A percentile compares a stretch with the other conserved stretches of the same genome.
Conservation (phyloP, 1,284 basidiomycete species). For the Kalmanozyma brasiliensis region DNA sequence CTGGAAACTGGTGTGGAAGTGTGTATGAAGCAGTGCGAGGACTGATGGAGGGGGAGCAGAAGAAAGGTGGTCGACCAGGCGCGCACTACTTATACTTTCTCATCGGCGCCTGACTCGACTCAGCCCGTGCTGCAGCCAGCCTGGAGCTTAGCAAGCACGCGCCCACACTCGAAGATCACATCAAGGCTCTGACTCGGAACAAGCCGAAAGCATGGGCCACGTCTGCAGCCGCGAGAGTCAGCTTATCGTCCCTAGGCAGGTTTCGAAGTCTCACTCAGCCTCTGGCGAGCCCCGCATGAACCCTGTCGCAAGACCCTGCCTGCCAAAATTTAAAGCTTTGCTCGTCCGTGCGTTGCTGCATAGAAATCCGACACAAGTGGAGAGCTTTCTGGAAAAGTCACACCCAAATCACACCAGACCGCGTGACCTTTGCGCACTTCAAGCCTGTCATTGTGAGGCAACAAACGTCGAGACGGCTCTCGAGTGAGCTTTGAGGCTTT, state of each 20-base stretch:
- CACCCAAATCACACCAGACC: constrained; percentile 9
- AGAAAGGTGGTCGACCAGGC: no score
- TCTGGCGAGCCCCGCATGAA: no score
- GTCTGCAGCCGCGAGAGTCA: background rate
- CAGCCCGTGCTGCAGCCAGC: no score
- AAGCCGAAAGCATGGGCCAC: constrained; percentile 2
- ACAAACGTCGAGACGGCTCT: background rate
- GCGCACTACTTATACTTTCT: background rate
- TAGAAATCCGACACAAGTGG: constrained; percentile 1
- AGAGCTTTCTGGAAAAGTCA: constrained; percentile 29
- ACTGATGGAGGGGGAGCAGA: background rate
- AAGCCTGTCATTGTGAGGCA: constrained; percentile 1
- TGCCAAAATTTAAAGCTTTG: background rate
- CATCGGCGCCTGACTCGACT: no score
- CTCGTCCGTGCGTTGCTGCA: constrained; percentile 12
- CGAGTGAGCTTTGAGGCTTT: background rate
- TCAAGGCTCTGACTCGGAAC: no score
- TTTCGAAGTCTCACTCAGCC: background rate
- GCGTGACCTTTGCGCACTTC: constrained; percentile 14
- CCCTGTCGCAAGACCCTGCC: background rate
- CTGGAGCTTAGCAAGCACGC: background rate
- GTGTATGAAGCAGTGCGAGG: background rate
- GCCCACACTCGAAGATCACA: no score
- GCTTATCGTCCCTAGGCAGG: no score
- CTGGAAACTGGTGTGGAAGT: background rate